Conservation (phyloP, 2,329 filamentous ascomycete species). For the Ilyonectria mors-panacis region DNA sequence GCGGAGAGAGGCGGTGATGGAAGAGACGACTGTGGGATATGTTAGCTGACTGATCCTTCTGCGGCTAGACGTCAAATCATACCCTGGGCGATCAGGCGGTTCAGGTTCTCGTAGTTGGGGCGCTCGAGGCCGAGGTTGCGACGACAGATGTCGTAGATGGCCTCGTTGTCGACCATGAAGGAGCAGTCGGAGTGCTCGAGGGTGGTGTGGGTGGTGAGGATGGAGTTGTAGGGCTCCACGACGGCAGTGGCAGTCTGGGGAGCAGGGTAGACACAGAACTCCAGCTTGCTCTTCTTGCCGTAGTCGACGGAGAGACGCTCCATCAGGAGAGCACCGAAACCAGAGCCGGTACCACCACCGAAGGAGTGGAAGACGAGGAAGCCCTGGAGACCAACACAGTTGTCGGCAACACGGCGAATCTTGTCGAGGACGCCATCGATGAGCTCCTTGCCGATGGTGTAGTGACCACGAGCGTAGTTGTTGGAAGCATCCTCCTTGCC, state of each 20-base stretch:
- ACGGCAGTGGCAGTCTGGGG: constrained; percentile 97
- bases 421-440: constrained; percentile 98
- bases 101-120: constrained; percentile 98
- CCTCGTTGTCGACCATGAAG: constrained; percentile 99
- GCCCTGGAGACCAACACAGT: constrained; percentile 97
- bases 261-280: constrained; percentile 99
- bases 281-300: constrained; percentile 99
- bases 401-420: constrained; percentile 96
- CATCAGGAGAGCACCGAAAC: constrained; percentile 98
- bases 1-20: constrained; percentile 97
- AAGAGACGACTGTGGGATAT: constrained; percentile 83
- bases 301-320: constrained; percentile 99
- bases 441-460: constrained; percentile 99
- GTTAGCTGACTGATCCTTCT: constrained; percentile 40
- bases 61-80: constrained; percentile 46
- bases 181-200: constrained; percentile 99
- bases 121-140: constrained; percentile 97
- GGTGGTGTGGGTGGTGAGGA: constrained; percentile 98
- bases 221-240: constrained; percentile 99
- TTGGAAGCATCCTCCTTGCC: constrained; percentile 99
- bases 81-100: constrained; percentile 98
- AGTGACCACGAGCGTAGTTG: constrained; percentile 99
- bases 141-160: constrained; percentile 99
- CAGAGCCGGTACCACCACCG: constrained; percentile 98
- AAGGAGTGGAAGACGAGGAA: constrained; percentile 99